phyloP scores from a whole-genome alignment of 495 filamentous ascomycete genomes.

The Aspergillus conjunctus region DNA sequence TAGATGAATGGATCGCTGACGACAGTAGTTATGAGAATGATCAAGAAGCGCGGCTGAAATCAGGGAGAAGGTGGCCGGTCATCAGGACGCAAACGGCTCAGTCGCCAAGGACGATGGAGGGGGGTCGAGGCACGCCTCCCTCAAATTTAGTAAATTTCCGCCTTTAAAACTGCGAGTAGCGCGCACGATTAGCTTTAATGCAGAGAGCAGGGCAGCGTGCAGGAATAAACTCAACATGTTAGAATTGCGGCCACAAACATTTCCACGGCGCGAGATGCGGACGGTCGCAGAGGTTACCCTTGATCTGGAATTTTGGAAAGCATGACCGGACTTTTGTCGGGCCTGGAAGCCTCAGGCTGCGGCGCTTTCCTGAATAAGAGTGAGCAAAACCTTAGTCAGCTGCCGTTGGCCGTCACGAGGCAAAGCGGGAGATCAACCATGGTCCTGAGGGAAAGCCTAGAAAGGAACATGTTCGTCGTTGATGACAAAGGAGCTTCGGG shows the following conservation, averaged over 20 bases:
- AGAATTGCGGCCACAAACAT: slow-evolving; percentile 15
- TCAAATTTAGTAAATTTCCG: slow-evolving; percentile 7
- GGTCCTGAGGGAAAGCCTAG: neutral
- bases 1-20: slow-evolving; percentile 17
- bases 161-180: slow-evolving; percentile 10
- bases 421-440: slow-evolving; percentile 6
- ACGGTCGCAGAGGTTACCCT: slow-evolving; percentile 15
- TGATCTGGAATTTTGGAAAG: slow-evolving; percentile 1
- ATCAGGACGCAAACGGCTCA: slow-evolving; percentile 29
- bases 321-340: slow-evolving; percentile 19
- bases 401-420: slow-evolving; percentile 14
- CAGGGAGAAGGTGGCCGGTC: slow-evolving; percentile 23
- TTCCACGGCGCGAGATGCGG: slow-evolving; percentile 2
- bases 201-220: slow-evolving; percentile 1
- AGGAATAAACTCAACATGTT: slow-evolving; percentile 14
- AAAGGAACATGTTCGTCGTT: too few species aligned
- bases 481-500: neutral
- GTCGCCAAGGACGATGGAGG: slow-evolving; percentile 28
- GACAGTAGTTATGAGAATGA: slow-evolving; percentile 9
- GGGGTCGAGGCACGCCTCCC: slow-evolving; percentile 10
- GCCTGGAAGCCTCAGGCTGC: slow-evolving; percentile 11
- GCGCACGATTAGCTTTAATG: slow-evolving; percentile 14
- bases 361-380: slow-evolving; percentile 16
- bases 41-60: slow-evolving; percentile 13
- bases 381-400: slow-evolving; percentile 19